Evolutionary conservation across 108 stramenopile genomes (phyloP).

Genomic region (Cyclostephanos invisitatus): DNA sequence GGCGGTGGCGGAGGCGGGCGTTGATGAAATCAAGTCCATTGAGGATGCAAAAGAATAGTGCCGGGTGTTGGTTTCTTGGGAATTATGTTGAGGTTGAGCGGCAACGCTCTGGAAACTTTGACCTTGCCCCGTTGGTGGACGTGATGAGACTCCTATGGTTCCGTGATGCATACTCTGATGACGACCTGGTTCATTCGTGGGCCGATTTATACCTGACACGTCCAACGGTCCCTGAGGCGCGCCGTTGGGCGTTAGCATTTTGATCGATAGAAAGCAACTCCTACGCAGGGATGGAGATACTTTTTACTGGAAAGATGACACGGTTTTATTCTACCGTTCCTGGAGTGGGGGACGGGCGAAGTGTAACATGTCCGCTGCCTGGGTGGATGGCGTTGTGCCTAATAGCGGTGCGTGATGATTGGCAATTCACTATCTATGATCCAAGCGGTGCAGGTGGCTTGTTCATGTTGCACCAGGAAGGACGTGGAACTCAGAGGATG

Average conservation of each 20-base stretch:
- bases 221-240: background rate
- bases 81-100: background rate
- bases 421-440: too few relatives aligned
- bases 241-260: background rate
- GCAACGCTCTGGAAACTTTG: background rate
- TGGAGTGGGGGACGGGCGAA: too few relatives aligned
- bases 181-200: background rate
- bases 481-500: too few relatives aligned
- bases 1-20: background rate
- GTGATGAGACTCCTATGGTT: background rate
- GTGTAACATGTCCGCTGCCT: too few relatives aligned
- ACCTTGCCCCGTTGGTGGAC: background rate
- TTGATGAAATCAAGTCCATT: conserved; percentile 34
- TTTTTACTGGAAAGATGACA: background rate
- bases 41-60: conserved; percentile 27
- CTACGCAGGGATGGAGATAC: background rate
- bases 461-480: too few relatives aligned
- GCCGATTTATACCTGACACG: background rate
- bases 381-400: too few relatives aligned
- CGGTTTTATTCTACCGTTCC: background rate
- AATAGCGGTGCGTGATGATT: too few relatives aligned
- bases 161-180: background rate
- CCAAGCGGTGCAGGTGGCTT: too few relatives aligned
- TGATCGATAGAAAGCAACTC: background rate
- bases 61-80: background rate